Base-by-base conservation (phyloP, 2,329 filamentous ascomycete species). In the Lasiodiplodia gonubiensis region DNA sequence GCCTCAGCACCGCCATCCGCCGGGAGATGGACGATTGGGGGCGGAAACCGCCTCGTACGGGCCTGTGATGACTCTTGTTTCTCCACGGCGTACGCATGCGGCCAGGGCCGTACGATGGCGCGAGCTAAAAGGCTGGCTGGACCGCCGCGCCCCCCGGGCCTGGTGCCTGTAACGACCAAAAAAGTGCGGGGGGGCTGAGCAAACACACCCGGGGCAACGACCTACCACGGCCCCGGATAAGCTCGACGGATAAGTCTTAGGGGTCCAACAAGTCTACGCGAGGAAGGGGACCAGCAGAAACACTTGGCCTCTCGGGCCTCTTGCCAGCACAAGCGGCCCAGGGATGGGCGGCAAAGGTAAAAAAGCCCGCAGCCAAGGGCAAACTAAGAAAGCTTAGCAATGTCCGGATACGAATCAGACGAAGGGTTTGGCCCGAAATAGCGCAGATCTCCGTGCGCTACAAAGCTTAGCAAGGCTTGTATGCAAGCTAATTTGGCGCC, bases 391-490 rank as follows among this genome's bases (percentile, higher is more conserved):
- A 60, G 55, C 55, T 60, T 60, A 60, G 54, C 54, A 46, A 42
- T 30, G 11, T 16, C 21, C 11, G 23, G 25, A 59, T 16, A 21
- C 54, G 37, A 59, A 37, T 48, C 12, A 30, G 25, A 10, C 16
- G 18, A 2, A 21, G 39, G 39, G 25, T 21, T 16, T 16, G 35
- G 18, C 37, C 55, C 4, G 21, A 60, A 48, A n/a, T 18, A 25
- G 55, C 16, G 37, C 55, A n/a, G 55, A 60, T 60, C 55, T 46
- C 55, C 55, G 55, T 5, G 23, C 25, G 23, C 39, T 39, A 33
- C 10, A 60, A 60, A 60, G 55, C 55, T 60, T 60, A 46, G 55
- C 55, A 30, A 33, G 30, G 55, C 55, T 60, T 60, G 14, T n/a
- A 21, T 25, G 33, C 55, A 39, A 60, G 55, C 39, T 25, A 60